These are phyloP conservation scores for Betula pendula DNA, from an alignment of 306 rosid species.

Conservation along the genomic window DNA sequence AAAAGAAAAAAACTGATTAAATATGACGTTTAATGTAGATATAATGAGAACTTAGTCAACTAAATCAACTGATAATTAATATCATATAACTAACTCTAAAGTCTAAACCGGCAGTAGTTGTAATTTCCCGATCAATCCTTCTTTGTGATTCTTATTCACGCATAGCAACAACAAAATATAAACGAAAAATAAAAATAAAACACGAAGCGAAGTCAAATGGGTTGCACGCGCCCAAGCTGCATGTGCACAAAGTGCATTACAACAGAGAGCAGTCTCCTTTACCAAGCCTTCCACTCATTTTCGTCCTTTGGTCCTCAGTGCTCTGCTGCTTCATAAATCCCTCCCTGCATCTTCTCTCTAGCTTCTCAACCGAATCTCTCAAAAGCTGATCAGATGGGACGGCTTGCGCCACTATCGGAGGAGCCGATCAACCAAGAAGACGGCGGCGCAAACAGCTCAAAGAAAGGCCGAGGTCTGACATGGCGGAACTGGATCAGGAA, in stretches of 20 bases:
- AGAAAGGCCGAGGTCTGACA: conserved; percentile 53
- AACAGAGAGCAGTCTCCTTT: neutral
- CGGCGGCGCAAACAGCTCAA: conserved; percentile 26
- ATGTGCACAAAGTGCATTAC: conserved; percentile 3
- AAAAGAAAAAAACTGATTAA: too few relatives aligned
- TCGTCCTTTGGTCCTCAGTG: conserved; percentile 2
- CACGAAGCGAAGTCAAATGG: neutral
- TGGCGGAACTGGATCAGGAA: conserved; percentile 92
- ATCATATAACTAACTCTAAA: too few relatives aligned
- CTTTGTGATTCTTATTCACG: neutral
- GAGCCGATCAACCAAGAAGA: conserved; percentile 79
- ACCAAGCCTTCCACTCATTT: neutral
- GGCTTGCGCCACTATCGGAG: conserved; percentile 86
- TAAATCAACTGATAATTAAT: too few relatives aligned
- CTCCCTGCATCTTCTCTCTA: conserved; percentile 5
- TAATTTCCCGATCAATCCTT: neutral
- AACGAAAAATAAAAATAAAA: too few relatives aligned
- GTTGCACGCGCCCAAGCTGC: conserved; percentile 31
- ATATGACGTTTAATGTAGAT: too few relatives aligned
- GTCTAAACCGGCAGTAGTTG: too few relatives aligned
- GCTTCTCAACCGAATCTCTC: neutral
- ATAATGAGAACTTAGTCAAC: too few relatives aligned
- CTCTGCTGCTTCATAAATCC: neutral
- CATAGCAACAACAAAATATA: neutral
- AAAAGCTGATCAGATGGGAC: conserved; percentile 40